Evolutionary conservation across 495 filamentous ascomycete genomes (phyloP).

Genomic region (Entonaema liquescens): DNA sequence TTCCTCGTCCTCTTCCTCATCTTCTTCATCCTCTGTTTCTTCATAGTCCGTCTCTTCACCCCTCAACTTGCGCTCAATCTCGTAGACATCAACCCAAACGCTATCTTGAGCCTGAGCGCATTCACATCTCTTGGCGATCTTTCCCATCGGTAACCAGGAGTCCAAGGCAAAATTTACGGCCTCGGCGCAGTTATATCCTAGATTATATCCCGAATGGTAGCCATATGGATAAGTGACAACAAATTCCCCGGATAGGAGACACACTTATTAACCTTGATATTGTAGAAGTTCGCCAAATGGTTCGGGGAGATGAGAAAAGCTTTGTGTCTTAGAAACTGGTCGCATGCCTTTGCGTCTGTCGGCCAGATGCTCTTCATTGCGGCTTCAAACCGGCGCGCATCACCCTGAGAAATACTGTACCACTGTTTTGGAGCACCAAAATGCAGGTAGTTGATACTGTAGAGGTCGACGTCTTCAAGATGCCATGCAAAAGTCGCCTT

Average conservation of each 20-base stretch:
- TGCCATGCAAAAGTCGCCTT: constrained; percentile 99
- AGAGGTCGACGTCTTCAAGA: constrained; percentile 96
- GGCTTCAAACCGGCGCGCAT: constrained; percentile 91
- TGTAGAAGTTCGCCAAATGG: constrained; percentile 82
- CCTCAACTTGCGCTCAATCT: constrained; percentile 91
- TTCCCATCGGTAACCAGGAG: constrained; percentile 92
- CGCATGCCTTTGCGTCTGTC: constrained; percentile 93
- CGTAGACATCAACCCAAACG: constrained; percentile 96
- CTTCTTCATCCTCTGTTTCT: constrained; percentile 80
- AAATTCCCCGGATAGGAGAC: constrained; percentile 97
- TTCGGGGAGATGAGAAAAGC: constrained; percentile 96
- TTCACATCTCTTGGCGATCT: constrained; percentile 95
- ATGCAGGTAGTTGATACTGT: constrained; percentile 99
- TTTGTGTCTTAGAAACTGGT: constrained; percentile 97
- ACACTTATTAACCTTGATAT: constrained; percentile 92
- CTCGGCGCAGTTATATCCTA: constrained; percentile 98
- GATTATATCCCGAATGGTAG: constrained; percentile 97
- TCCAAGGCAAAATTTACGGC: constrained; percentile 98
- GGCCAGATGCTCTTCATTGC: constrained; percentile 98
- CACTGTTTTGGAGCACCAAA: constrained; percentile 99
- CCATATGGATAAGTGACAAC: constrained; percentile 98
- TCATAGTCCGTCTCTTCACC: constrained; percentile 93
- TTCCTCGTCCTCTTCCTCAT: constrained; percentile 74
- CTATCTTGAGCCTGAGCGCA: constrained; percentile 88
- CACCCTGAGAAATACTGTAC: constrained; percentile 98